These are phyloP conservation scores for Fusarium torreyae DNA, from an alignment of 2,329 filamentous ascomycete species.

Conservation along the genomic window DNA sequence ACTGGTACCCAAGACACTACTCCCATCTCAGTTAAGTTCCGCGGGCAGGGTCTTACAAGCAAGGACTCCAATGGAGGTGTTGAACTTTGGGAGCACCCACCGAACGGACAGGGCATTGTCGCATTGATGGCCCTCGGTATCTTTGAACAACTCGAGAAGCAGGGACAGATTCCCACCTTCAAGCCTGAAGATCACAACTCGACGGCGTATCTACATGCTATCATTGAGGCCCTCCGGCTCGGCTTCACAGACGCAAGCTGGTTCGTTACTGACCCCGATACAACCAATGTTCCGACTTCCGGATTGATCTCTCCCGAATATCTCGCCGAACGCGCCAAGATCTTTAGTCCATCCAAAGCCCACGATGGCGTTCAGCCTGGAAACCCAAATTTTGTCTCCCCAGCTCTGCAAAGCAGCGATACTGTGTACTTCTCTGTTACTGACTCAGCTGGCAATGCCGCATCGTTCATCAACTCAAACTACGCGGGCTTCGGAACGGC, in stretches of 20 bases:
- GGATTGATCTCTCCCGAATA: conserved; percentile 81
- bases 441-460: conserved; percentile 87
- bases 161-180: conserved; percentile 82
- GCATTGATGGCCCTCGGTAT: conserved; percentile 96
- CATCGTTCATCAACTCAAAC: conserved; percentile 97
- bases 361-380: conserved; percentile 78
- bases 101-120: conserved; percentile 96
- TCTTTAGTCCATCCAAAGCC: conserved; percentile 71
- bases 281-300: conserved; percentile 77
- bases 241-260: conserved; percentile 91
- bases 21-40: conserved; percentile 86
- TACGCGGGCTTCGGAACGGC: conserved; percentile 89
- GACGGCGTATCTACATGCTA: conserved; percentile 83
- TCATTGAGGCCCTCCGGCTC: conserved; percentile 90
- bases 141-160: conserved; percentile 85
- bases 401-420: conserved; percentile 87
- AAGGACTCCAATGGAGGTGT: conserved; percentile 65
- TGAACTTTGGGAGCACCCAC: conserved; percentile 95
- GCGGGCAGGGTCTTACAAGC: conserved; percentile 68
- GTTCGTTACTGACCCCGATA: conserved; percentile 89
- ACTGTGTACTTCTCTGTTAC: conserved; percentile 95
- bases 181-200: conserved; percentile 82
- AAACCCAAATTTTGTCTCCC: conserved; percentile 67
- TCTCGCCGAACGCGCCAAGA: conserved; percentile 76
- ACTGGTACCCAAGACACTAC: conserved; percentile 82